Base-by-base conservation (phyloP, 2,329 filamentous ascomycete genomes). In the Fusarium tanahbumbuense region DNA sequence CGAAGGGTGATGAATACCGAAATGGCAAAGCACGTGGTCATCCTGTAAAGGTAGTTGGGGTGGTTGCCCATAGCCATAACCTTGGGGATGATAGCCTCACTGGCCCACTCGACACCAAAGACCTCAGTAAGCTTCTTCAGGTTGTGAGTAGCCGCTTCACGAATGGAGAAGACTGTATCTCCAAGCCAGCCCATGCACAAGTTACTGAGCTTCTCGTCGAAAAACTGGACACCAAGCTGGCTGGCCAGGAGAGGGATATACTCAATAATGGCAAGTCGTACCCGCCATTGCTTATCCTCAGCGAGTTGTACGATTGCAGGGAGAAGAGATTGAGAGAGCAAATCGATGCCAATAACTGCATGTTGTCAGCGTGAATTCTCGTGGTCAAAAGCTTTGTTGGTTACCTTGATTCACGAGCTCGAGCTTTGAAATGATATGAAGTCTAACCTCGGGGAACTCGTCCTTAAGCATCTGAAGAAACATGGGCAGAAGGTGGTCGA, bases 11-110 rank as follows among this genome's bases (percentile, higher is more conserved):
- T 56, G 88, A 93, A 86, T 87, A 99, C 96, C 75, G 94, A 95
- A 73, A 99, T 97, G 68, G 96, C 96, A 81, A 99, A 99, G 84
- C 95, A 98, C n/a, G 96, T 99, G 12, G 96, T 99, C 96, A 99
- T 99, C 80, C 96, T 89, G 87, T 99, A 99, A 56, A 99, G 91
- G 81, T 99, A 99, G 84, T 99, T 99, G 67, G 95, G 93, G 80
- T 99, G 96, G 78, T 93, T 93, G 64, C 96, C 96, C 96, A 99
- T 98, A 40, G 92, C 93, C 88, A 97, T 96, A 71, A 99, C 96
- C 85, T 98, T 98, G 65, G 96, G 96, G 75, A 99, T 97, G 77
- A 99, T 99, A 48, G 94, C 94, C 79, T 94, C 93, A 80, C 92
- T 97, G 45, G 96, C 95, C 96, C 96, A 99, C 70, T 97, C 94